Percentiles rank a stretch among this genome's conserved stretches.
Conservation (phyloP, 1,139 yeast genomes). For the Geotrichum australiense region DNA sequence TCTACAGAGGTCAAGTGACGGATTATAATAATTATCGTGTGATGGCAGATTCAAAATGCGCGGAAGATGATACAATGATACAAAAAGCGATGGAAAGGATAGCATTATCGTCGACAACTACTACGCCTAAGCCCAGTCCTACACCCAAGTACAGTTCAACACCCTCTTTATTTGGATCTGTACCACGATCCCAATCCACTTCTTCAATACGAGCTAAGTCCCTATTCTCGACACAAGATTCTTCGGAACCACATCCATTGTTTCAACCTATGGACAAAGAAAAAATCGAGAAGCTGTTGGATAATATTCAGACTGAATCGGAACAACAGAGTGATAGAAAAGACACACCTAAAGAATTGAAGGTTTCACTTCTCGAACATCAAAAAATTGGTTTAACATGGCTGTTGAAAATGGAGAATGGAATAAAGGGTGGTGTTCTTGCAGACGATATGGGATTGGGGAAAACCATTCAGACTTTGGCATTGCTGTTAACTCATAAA, state of each 20-base stretch:
- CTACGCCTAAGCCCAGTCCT: no score
- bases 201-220: slow-evolving; percentile 6
- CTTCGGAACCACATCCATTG: not conserved
- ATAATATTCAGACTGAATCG: slow-evolving; percentile 58
- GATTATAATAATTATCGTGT: not conserved
- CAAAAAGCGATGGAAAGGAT: slow-evolving; percentile 3
- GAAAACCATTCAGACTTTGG: slow-evolving; percentile 74
- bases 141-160: not conserved
- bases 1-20: slow-evolving; percentile 2
- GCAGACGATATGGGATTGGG: slow-evolving; percentile 97
- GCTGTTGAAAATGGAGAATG: slow-evolving; percentile 60
- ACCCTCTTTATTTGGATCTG: not conserved
- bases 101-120: not conserved
- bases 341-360: slow-evolving; percentile 63
- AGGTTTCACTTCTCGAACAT: slow-evolving; percentile 66
- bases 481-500: slow-evolving; percentile 54
- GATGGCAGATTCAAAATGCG: not conserved
- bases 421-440: slow-evolving; percentile 64
- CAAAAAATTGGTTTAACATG: slow-evolving; percentile 82
- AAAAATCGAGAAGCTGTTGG: slow-evolving; percentile 50
- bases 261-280: slow-evolving; percentile 20
- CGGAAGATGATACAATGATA: slow-evolving; percentile 2
- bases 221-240: slow-evolving; percentile 4
- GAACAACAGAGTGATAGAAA: slow-evolving; percentile 39
- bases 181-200: not conserved